phyloP scores from a whole-genome alignment of 176 grass and related monocot species.

The Secale cereale region DNA sequence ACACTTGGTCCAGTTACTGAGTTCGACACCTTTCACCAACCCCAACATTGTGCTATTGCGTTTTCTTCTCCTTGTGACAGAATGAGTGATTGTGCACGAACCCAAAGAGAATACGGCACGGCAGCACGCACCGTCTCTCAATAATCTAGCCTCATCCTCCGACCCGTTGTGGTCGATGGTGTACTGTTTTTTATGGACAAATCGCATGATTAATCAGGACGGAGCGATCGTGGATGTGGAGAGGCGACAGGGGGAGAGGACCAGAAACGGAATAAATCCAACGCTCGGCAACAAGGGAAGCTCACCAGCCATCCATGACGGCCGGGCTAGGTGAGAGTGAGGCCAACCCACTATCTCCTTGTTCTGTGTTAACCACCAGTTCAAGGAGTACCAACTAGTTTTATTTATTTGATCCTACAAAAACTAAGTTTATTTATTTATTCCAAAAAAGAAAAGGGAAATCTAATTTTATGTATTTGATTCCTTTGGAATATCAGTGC shows the following conservation, averaged over 20 bases:
- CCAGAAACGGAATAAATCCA: slow-evolving; percentile 34
- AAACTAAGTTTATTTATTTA: too few species aligned
- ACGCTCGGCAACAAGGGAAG: slow-evolving; percentile 36
- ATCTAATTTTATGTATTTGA: background rate
- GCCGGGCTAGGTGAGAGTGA: background rate
- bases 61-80: too few species aligned
- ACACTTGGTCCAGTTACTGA: background rate
- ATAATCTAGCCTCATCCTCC: background rate
- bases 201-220: background rate
- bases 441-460: too few species aligned
- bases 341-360: background rate
- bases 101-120: background rate
- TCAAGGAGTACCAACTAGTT: background rate
- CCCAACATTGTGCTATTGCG: background rate
- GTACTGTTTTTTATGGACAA: background rate
- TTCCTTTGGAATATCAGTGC: background rate
- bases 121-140: background rate
- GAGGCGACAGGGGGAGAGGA: background rate
- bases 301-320: slow-evolving; percentile 1
- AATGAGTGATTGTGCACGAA: background rate
- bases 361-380: background rate
- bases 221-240: background rate
- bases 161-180: background rate
- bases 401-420: too few species aligned
- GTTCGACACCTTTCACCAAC: slow-evolving; percentile 29